These are phyloP conservation scores for Stenocarpella maydis DNA, from an alignment of 2,329 filamentous ascomycete genomes.

Conservation along the genomic window DNA sequence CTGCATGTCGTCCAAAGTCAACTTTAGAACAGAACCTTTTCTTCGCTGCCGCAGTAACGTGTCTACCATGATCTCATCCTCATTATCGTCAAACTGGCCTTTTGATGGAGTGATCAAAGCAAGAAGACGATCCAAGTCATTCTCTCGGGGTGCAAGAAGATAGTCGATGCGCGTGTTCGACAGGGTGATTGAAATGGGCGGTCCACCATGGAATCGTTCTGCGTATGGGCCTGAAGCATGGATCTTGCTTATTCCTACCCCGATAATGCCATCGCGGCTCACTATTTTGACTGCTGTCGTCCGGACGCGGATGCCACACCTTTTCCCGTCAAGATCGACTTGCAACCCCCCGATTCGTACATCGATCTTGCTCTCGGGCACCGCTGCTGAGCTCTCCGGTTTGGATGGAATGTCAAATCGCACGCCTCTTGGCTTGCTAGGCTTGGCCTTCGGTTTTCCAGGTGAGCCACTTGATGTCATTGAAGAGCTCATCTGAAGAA, in stretches of 20 bases:
- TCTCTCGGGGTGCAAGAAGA: slow-evolving; percentile 74
- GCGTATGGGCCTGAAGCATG: slow-evolving; percentile 76
- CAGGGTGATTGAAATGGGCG: slow-evolving; percentile 70
- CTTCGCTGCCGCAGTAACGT: slow-evolving; percentile 85
- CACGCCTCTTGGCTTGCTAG: slow-evolving; percentile 62
- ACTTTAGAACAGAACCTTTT: slow-evolving; percentile 83
- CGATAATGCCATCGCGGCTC: slow-evolving; percentile 75
- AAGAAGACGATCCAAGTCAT: slow-evolving; percentile 82
- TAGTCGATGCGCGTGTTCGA: slow-evolving; percentile 77
- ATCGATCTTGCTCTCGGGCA: slow-evolving; percentile 73
- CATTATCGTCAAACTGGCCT: slow-evolving; percentile 82
- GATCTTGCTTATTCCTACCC: slow-evolving; percentile 78
- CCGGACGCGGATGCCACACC: slow-evolving; percentile 76
- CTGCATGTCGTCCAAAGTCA: slow-evolving; percentile 71
- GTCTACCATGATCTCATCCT: slow-evolving; percentile 95
- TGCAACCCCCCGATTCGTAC: slow-evolving; percentile 78
- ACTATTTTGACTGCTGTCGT: slow-evolving; percentile 85
- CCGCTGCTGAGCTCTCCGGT: slow-evolving; percentile 55
- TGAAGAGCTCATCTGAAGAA: slow-evolving; percentile 87
- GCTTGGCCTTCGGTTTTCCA: slow-evolving; percentile 46
- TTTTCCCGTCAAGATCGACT: slow-evolving; percentile 79
- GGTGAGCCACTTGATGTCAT: slow-evolving; percentile 76
- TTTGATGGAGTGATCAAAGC: slow-evolving; percentile 91
- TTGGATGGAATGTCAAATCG: slow-evolving; percentile 64
- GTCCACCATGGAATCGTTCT: slow-evolving; percentile 58